Base-by-base conservation (phyloP, 805 yeast species). In the Barnettozyma vustinii region DNA sequence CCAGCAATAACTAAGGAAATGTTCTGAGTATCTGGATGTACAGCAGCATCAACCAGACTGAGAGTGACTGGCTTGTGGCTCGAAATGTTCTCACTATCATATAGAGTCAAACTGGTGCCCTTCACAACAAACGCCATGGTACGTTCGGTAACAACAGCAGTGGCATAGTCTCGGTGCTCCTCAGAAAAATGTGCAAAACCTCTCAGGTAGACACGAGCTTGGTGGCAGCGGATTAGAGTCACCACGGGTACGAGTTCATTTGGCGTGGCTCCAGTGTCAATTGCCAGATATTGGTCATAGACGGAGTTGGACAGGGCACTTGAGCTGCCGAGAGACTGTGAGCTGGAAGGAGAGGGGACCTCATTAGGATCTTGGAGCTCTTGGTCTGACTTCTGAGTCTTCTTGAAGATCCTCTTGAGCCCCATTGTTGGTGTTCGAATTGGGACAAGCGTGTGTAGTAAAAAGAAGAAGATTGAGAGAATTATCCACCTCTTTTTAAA, bases 201-300 rank as follows among this genome's bases (percentile, higher is more conserved):
- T 20, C 30, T 10, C 9, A 39, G 42, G 8, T 21, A 39, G 18
- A 39, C 30, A 20, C 42, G 42, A 9, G 42, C 42, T 13, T 21
- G 18, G 27, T 88, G 96, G 18, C 90, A 81, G 42, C 78, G 77
- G 48, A 86, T 71, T 54, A 88, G 71, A 19, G 87, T 82, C 36
- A 87, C 76, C 10, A 86, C 75, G 0, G 96, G 95, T 15, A 80
- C 66, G 60, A 88, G 71, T 60, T 87, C 92, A 15, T 79, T 78
- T 0, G 90, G 86, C 16, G 53, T 20, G n/a, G 47, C 43, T 1
- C 43, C 36, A 4, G 42, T 40, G 72, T 61, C 37, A 4, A 43
- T 42, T 26, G 45, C 49, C 5, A 44, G 16, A 40, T 52, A 56
- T 25, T 56, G 54, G 21, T 44, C 47, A 25, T 49, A 49, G 18